These are phyloP conservation scores for Quercus engelmannii DNA, from an alignment of 306 rosid genomes.

Conservation along the genomic window DNA sequence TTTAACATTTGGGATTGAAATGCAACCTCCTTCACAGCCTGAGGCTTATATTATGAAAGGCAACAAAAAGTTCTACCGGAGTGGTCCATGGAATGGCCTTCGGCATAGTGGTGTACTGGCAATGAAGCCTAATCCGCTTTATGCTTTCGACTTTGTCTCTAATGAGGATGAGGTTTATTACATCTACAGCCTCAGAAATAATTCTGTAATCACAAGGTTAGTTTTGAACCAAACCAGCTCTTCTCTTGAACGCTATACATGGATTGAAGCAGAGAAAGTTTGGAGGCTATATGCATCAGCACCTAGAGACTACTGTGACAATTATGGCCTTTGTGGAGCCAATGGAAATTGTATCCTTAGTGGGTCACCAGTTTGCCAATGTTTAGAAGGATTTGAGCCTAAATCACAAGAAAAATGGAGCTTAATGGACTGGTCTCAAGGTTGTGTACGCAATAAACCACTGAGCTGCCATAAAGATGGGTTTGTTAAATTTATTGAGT, in stretches of 20 bases:
- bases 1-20: slow-evolving; percentile 29
- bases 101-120: slow-evolving; percentile 36
- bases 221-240: slow-evolving; percentile 35
- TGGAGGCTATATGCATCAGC: slow-evolving; percentile 33
- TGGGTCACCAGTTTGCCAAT: slow-evolving; percentile 42
- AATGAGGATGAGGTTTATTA: slow-evolving; percentile 38
- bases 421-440: slow-evolving; percentile 42
- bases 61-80: slow-evolving; percentile 12
- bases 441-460: slow-evolving; percentile 32
- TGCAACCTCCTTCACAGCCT: slow-evolving; percentile 22
- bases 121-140: slow-evolving; percentile 27
- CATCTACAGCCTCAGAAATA: slow-evolving; percentile 34
- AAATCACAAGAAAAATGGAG: slow-evolving; percentile 42
- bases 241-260: slow-evolving; percentile 23
- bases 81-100: slow-evolving; percentile 51
- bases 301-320: slow-evolving; percentile 48
- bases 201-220: slow-evolving; percentile 35
- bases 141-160: slow-evolving; percentile 22
- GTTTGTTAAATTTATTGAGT: slow-evolving; percentile 26
- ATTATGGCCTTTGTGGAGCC: slow-evolving; percentile 40
- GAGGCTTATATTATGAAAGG: slow-evolving; percentile 38
- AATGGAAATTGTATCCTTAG: slow-evolving; percentile 35
- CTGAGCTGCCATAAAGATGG: slow-evolving; percentile 39
- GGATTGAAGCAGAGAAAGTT: slow-evolving; percentile 32
- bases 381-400: slow-evolving; percentile 45